Evolutionary conservation across 345 rosid genomes (phyloP).

Genomic region (Populus pruinosa): DNA sequence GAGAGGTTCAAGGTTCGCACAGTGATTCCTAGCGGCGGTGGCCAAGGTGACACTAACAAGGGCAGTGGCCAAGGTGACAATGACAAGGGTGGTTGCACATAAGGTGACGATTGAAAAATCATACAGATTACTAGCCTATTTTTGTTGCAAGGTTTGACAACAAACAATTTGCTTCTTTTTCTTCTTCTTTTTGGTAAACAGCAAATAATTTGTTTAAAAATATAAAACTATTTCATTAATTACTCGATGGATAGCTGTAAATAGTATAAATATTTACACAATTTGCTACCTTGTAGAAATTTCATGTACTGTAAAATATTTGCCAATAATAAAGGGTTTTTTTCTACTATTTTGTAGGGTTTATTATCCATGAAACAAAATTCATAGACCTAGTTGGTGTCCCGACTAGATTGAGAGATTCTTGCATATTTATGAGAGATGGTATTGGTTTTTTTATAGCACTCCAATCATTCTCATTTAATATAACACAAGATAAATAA

Average conservation of each 20-base stretch:
- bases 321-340: too few species aligned
- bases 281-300: not conserved
- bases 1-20: slow-evolving; percentile 42
- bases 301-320: too few species aligned
- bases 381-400: too few species aligned
- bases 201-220: not conserved
- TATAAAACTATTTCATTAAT: not conserved
- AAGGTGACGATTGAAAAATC: slow-evolving; percentile 7
- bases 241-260: not conserved
- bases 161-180: not conserved
- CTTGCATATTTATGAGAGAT: too few species aligned
- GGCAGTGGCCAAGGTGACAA: slow-evolving; percentile 10
- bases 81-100: not conserved
- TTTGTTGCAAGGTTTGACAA: not conserved
- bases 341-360: too few species aligned
- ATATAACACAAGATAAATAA: too few species aligned
- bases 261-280: not conserved
- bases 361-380: too few species aligned
- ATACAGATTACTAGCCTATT: not conserved
- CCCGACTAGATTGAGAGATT: too few species aligned
- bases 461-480: too few species aligned
- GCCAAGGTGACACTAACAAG: slow-evolving; percentile 16
- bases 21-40: slow-evolving; percentile 15
- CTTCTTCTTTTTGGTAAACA: not conserved
- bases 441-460: too few species aligned